Base-by-base conservation (phyloP, 2,329 filamentous ascomycete genomes). In the Talaromyces sp. region DNA sequence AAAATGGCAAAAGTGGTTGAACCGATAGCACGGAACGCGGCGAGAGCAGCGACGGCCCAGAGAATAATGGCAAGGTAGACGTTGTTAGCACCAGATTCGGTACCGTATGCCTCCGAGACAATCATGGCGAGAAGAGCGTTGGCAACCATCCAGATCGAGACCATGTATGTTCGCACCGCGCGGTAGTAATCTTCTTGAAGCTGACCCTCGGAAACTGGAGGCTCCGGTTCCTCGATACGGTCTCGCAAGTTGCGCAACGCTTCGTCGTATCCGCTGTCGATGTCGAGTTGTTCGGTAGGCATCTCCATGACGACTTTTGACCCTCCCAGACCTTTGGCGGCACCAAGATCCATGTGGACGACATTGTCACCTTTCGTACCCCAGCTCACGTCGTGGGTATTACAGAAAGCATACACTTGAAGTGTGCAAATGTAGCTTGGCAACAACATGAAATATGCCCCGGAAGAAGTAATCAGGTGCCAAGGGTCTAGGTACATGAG, bases 171-270 rank as follows among this genome's bases (percentile, higher is more conserved):
- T 63, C 95, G 89, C 61, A 99, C 95, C 47, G 90, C 92, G 77
- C 93, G 92, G 85, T 99, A 99, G 85, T 99, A 99, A 80, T 99
- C 95, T 78, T 99, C 95, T 78, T 99, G 95, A 79, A 93, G 81
- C 80, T 98, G 95, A 0, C 86, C 83, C 72, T 97, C 94, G 51
- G 86, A 88, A 17, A 87, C 72, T 0, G 82, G 78, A 0, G 85
- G 77, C 13, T 79, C 76, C 11, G 90, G 83, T 0, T 98, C 94
- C 76, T 96, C 93, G 72, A 99, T 84, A 53, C 95, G 86, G 75
- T 99, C 95, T 61, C 95, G 91, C 5, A 99, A 89, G 77, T 99
- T 99, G 68, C 95, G 91, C 29, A 99, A 88, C 0, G 95, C 95
- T 77, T 97, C 94, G 75, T 99, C 95, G 78, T 99, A 99, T 27